Evolutionary conservation across 371 early-diverging fungal genomes (phyloP), one percentile per base, ranked within the genome.

Genomic region (Polyrhizophydium stewartii): DNA sequence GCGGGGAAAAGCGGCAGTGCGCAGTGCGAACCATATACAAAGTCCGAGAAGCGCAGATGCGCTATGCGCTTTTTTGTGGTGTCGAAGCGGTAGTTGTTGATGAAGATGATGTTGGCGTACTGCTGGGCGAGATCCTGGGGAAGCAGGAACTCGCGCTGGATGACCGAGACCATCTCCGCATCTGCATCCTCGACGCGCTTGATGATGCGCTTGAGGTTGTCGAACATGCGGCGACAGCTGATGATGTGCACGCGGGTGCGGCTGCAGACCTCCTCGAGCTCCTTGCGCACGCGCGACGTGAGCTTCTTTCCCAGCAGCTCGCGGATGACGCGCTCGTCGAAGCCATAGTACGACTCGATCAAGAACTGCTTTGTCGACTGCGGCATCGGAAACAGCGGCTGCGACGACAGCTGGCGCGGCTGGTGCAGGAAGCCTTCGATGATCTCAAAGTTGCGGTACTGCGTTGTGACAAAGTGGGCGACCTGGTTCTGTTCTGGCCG

Each of bases 141-240:
- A 33, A 84, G 43, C 46, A 78, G 47, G 61, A 83, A 84, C n/a
- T 81, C 76, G 45, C 59, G 56, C 55, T 70, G 71, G 46, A 85
- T 75, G 27, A 74, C 67, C 41, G 60, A 57, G 0, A 73, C 63
- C 49, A 84, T 64, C 10, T 73, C 70, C 50, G 74, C 79, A 40
- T 84, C 82, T 53, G 73, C 65, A 59, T 87, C 85, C 56, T 86
- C 86, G 12, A 83, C 76, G 31, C 75, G 63, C 57, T 81, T 85
- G 69, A 72, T 76, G 21, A 87, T 74, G 38, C 87, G 55, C 68
- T 84, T 85, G 33, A 87, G 46, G 63, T 87, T 87, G 62, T 86
- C 86, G 75, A 87, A 85, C 85, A 81, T 79, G 7, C 87, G 63
- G 35, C 79, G 62, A 64, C 85, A 85, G 28, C 85, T 81, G 16